These are phyloP conservation scores for Monilinia aucupariae DNA, from an alignment of 2,329 filamentous ascomycete species.

Conservation along the genomic window DNA sequence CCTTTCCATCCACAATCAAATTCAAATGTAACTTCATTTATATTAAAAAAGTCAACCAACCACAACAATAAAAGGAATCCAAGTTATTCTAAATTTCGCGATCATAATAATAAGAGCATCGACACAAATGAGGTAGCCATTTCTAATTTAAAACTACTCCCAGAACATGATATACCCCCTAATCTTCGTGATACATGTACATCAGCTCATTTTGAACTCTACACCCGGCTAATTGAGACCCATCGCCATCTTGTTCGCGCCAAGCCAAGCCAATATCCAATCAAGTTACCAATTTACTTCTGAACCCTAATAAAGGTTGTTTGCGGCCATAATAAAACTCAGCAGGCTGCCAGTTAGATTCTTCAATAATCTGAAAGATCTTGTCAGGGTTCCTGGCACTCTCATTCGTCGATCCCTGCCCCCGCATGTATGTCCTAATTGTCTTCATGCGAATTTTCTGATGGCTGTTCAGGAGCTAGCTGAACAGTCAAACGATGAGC, in stretches of 20 bases:
- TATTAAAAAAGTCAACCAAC: neutral
- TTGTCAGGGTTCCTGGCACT: too few species aligned
- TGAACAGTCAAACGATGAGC: neutral
- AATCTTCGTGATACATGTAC: neutral
- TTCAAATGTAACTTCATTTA: too few species aligned
- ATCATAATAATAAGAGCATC: neutral
- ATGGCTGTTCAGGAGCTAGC: neutral
- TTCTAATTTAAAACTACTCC: neutral
- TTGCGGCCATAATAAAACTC: too few species aligned
- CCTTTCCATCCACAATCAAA: neutral
- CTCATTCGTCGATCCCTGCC: too few species aligned
- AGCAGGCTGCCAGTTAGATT: neutral
- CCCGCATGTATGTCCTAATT: neutral
- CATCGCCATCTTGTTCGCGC: neutral
- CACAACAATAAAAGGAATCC: neutral
- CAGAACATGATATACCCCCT: neutral
- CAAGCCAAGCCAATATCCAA: neutral
- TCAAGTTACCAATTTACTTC: neutral
- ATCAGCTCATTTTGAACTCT: neutral
- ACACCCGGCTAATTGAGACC: neutral
- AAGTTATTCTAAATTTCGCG: too few species aligned
- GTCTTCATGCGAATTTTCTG: neutral
- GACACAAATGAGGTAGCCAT: neutral
- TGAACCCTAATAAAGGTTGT: too few species aligned
- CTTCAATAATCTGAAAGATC: too few species aligned